Evolutionary conservation across 148 eudicot species (phyloP).

Genomic region (Rhododendron ferrugineum): DNA sequence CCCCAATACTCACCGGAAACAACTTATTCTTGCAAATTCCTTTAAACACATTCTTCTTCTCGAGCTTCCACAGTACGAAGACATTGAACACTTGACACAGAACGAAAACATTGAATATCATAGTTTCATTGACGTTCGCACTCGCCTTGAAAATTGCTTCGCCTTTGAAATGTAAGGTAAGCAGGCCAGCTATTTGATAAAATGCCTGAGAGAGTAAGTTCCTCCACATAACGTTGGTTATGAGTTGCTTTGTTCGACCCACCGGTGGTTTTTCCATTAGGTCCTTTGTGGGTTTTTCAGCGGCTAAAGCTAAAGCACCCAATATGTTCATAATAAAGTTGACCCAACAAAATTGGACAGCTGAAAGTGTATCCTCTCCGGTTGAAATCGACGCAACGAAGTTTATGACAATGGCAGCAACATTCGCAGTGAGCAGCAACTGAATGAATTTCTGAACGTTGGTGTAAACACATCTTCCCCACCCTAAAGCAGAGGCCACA

Average conservation of each 20-base stretch:
- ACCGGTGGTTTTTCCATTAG: slow-evolving; percentile 17
- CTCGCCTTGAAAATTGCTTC: slow-evolving; percentile 5
- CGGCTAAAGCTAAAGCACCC: slow-evolving; percentile 19
- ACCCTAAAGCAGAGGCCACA: not conserved
- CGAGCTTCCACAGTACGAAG: slow-evolving; percentile 16
- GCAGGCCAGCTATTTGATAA: slow-evolving; percentile 11
- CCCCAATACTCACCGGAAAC: slow-evolving; percentile 14
- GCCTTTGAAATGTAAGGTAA: slow-evolving; percentile 16
- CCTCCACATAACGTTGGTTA: slow-evolving; percentile 22
- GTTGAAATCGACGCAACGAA: slow-evolving; percentile 11
- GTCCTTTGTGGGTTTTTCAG: slow-evolving; percentile 14
- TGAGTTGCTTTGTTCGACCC: slow-evolving; percentile 7
- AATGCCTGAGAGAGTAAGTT: slow-evolving; percentile 14
- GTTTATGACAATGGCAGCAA: slow-evolving; percentile 10
- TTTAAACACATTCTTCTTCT: slow-evolving; percentile 23
- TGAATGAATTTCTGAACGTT: slow-evolving; percentile 19
- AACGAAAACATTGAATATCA: slow-evolving; percentile 19
- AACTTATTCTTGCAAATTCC: slow-evolving; percentile 10
- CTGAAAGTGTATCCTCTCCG: slow-evolving; percentile 14
- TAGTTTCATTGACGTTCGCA: not conserved
- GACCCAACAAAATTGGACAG: slow-evolving; percentile 15
- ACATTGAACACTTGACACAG: slow-evolving; percentile 17
- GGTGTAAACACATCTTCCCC: slow-evolving; percentile 10
- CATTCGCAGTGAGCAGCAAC: slow-evolving; percentile 12
- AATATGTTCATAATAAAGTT: slow-evolving; percentile 20